Conservation (phyloP, 2,329 filamentous ascomycete genomes). For the Penicillium sp. region DNA sequence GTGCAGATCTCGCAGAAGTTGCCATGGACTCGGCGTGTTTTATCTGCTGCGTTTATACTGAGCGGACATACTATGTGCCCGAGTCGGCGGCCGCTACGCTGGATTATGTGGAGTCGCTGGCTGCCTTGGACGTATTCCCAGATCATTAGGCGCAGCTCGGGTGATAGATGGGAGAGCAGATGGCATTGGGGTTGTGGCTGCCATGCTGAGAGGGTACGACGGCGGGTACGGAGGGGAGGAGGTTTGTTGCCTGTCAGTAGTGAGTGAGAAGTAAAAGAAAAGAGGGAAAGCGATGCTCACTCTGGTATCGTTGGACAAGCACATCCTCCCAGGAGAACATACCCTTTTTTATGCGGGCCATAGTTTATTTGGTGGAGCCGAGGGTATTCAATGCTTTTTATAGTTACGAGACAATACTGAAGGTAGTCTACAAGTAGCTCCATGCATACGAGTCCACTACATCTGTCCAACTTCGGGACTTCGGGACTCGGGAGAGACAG, state of each 20-base stretch:
- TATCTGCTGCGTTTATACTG: neutral
- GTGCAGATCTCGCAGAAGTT: slow-evolving; percentile 33
- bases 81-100: slow-evolving; percentile 28
- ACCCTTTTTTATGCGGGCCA: slow-evolving; percentile 35
- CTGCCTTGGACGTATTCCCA: slow-evolving; percentile 34
- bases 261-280: neutral
- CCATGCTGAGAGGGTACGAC: slow-evolving; percentile 7
- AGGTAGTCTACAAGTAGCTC: slow-evolving; percentile 7
- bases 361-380: slow-evolving; percentile 6
- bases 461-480: neutral
- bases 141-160: slow-evolving; percentile 36
- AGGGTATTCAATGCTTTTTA: neutral
- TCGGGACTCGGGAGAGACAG: too few relatives aligned
- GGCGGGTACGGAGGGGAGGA: slow-evolving; percentile 15
- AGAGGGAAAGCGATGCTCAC: slow-evolving; percentile 17
- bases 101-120: slow-evolving; percentile 34
- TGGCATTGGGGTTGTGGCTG: slow-evolving; percentile 24
- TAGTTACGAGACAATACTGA: too few relatives aligned
- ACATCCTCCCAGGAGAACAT: slow-evolving; percentile 42
- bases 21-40: neutral
- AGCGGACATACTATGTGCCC: slow-evolving; percentile 31
- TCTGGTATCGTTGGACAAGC: slow-evolving; percentile 37
- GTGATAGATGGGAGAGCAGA: slow-evolving; percentile 31
- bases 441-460: slow-evolving; percentile 8
- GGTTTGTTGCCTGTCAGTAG: slow-evolving; percentile 29